phyloP scores from a whole-genome alignment of 2,329 filamentous ascomycete species.

The Cryphonectria parasitica region DNA sequence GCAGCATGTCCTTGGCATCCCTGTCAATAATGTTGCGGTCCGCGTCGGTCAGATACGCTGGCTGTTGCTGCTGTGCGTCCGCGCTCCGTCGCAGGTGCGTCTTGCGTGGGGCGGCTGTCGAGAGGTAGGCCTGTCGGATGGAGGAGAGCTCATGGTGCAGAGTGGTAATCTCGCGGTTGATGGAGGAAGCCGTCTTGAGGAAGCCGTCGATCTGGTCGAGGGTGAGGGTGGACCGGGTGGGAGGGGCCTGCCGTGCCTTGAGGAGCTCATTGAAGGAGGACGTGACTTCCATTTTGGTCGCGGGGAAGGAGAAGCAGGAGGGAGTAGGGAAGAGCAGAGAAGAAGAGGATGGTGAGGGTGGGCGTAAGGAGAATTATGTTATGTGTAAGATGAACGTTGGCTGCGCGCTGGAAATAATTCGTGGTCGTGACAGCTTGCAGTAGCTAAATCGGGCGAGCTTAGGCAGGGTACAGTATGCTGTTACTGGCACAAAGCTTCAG shows the following conservation, averaged over 20 bases:
- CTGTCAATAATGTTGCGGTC: slow-evolving; percentile 88
- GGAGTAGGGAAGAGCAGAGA: neutral
- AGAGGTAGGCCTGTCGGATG: slow-evolving; percentile 90
- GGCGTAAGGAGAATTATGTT: neutral
- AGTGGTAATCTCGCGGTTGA: slow-evolving; percentile 83
- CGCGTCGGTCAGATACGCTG: slow-evolving; percentile 70
- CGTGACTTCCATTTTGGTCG: slow-evolving; percentile 62
- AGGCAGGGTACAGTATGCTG: neutral
- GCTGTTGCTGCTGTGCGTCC: slow-evolving; percentile 40
- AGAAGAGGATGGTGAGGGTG: neutral
- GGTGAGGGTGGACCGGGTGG: slow-evolving; percentile 48
- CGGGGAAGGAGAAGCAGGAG: too few relatives aligned
- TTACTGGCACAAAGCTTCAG: neutral
- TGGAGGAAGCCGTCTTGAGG: slow-evolving; percentile 89
- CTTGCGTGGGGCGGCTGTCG: slow-evolving; percentile 69
- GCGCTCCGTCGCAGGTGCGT: slow-evolving; percentile 50
- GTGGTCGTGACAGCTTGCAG: neutral
- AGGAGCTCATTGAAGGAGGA: slow-evolving; percentile 71
- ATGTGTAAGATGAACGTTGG: neutral
- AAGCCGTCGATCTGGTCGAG: slow-evolving; percentile 76
- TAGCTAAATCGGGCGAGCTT: neutral
- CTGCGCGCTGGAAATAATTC: neutral
- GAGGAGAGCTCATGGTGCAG: slow-evolving; percentile 79
- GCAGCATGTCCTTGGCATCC: slow-evolving; percentile 82
- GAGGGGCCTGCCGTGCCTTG: slow-evolving; percentile 58